Evolutionary conservation across 768 basidiomycete species (phyloP).

Genomic region (Suillus clintonianus): DNA sequence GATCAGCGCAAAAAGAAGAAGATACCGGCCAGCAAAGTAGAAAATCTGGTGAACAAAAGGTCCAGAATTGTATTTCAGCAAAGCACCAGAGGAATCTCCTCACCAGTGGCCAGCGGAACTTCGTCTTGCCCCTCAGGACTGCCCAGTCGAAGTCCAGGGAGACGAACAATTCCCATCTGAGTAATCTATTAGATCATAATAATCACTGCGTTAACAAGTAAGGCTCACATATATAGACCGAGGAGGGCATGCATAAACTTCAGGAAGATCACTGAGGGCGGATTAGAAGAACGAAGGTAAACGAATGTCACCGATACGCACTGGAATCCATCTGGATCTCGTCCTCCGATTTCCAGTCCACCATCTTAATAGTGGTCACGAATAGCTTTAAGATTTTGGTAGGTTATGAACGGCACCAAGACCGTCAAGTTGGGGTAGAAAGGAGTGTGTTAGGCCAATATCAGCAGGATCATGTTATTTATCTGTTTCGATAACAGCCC

Average conservation of each 20-base stretch:
- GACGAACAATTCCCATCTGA: slow-evolving; percentile 46
- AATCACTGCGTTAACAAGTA: neutral
- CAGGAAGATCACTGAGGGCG: slow-evolving; percentile 36
- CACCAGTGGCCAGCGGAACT: slow-evolving; percentile 50
- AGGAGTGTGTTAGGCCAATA: neutral
- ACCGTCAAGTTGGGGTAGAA: neutral
- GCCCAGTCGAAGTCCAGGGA: slow-evolving; percentile 46
- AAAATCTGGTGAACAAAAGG: slow-evolving; percentile 34
- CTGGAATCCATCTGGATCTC: slow-evolving; percentile 39
- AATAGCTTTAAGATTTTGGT: neutral
- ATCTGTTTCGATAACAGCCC: neutral
- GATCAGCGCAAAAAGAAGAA: slow-evolving; percentile 45
- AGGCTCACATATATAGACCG: slow-evolving; percentile 45
- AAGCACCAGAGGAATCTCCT: slow-evolving; percentile 21
- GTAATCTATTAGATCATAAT: neutral
- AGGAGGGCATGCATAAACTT: slow-evolving; percentile 45
- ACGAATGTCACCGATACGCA: slow-evolving; percentile 21
- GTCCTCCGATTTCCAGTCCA: slow-evolving; percentile 40
- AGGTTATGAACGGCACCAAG: neutral
- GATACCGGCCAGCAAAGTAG: slow-evolving; percentile 48
- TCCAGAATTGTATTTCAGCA: neutral
- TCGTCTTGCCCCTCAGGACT: slow-evolving; percentile 40
- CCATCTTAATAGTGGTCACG: slow-evolving; percentile 30
- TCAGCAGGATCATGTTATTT: neutral
- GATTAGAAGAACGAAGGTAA: neutral